A percentile compares a stretch with the other conserved stretches of the same genome.
phyloP scores from a whole-genome alignment of 2,329 filamentous ascomycete species.

The Ophiosphaerella korrae region DNA sequence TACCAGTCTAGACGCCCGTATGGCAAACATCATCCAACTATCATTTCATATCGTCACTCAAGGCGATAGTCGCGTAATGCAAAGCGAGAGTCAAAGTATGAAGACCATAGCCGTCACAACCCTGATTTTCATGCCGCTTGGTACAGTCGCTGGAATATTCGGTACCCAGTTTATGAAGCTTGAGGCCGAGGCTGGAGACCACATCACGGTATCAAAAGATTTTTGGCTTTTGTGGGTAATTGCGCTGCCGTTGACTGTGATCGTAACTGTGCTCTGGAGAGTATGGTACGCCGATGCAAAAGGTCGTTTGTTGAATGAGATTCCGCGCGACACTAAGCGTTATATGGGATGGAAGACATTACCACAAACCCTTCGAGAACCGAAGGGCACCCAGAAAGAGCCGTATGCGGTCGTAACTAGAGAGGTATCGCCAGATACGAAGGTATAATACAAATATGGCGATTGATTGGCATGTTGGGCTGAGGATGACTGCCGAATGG shows the following conservation, averaged over 20 bases:
- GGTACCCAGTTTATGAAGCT: constrained; percentile 37
- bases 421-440: background rate
- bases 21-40: constrained; percentile 47
- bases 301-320: constrained; percentile 12
- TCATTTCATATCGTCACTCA: constrained; percentile 50
- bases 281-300: constrained; percentile 30
- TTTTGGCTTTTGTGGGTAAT: constrained; percentile 41
- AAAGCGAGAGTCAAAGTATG: constrained; percentile 51
- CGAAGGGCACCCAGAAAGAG: background rate
- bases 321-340: constrained; percentile 5
- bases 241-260: constrained; percentile 25
- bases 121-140: constrained; percentile 51
- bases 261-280: constrained; percentile 27
- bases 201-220: constrained; percentile 30
- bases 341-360: constrained; percentile 26
- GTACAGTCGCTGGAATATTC: constrained; percentile 40
- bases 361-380: background rate
- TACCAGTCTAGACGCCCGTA: constrained; percentile 42
- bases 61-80: constrained; percentile 44
- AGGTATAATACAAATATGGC: background rate
- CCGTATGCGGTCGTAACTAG: background rate
- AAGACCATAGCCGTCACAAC: constrained; percentile 54
- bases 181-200: constrained; percentile 21
- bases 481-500: background rate
- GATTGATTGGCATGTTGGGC: background rate